phyloP scores from a whole-genome alignment of 495 filamentous ascomycete genomes.

The Penicillium bovifimosum region DNA sequence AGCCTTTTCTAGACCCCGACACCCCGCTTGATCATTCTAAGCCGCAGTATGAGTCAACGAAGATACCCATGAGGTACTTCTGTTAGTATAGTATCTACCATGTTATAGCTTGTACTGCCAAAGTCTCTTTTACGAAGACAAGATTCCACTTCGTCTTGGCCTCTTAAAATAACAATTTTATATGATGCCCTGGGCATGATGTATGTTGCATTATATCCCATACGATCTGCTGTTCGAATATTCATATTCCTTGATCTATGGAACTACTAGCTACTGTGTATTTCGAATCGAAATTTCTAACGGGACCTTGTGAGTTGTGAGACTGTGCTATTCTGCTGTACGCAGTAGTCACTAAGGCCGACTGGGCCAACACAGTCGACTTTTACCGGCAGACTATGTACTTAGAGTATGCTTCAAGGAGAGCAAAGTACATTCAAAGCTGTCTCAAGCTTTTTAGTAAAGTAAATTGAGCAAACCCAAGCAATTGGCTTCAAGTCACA shows the following conservation, averaged over 20 bases:
- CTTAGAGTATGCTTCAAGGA: neutral
- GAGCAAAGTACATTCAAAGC: too few species aligned
- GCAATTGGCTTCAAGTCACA: conserved; percentile 1
- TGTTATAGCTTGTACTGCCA: neutral
- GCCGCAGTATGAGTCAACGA: conserved; percentile 10
- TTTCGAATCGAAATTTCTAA: too few species aligned
- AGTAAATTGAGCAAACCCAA: neutral
- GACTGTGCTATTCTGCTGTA: conserved; percentile 1
- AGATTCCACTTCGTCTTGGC: neutral
- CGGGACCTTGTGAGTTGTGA: neutral
- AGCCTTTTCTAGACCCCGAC: conserved; percentile 33
- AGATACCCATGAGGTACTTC: neutral
- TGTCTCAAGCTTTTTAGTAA: neutral
- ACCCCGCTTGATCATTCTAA: conserved; percentile 9
- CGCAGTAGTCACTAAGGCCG: neutral
- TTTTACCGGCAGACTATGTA: neutral
- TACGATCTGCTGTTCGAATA: too few species aligned
- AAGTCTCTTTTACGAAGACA: neutral
- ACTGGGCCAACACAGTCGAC: neutral
- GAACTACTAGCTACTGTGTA: too few species aligned
- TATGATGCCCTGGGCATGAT: too few species aligned
- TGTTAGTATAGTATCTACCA: neutral
- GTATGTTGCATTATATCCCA: neutral
- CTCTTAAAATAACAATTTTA: neutral
- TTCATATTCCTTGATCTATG: too few species aligned